Percentiles rank a stretch among this genome's conserved stretches.
Conservation (phyloP, 768 basidiomycete genomes). For the Trametes cubensis region DNA sequence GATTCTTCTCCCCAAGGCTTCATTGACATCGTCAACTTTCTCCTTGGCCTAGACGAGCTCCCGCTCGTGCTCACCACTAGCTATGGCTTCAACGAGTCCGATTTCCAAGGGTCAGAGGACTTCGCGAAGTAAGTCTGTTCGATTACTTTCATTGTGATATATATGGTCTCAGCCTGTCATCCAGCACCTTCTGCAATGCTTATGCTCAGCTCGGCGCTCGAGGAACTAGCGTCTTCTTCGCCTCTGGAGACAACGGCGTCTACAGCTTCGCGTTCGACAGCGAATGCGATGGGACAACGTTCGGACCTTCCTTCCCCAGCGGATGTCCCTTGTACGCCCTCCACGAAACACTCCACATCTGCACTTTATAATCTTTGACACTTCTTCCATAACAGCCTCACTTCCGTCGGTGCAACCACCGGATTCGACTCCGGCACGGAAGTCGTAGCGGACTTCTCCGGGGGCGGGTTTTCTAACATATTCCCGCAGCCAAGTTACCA, state of each 20-base stretch:
- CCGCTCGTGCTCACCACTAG: slow-evolving; percentile 40
- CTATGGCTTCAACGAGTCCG: slow-evolving; percentile 38
- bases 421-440: slow-evolving; percentile 27
- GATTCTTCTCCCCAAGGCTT: slow-evolving; percentile 38
- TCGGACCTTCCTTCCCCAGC: slow-evolving; percentile 40
- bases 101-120: slow-evolving; percentile 19
- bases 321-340: slow-evolving; percentile 37
- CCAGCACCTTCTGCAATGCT: slow-evolving; percentile 37
- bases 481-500: slow-evolving; percentile 32
- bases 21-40: slow-evolving; percentile 37
- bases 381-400: slow-evolving; percentile 19
- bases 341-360: neutral
- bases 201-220: slow-evolving; percentile 39
- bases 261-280: slow-evolving; percentile 29
- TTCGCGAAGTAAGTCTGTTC: slow-evolving; percentile 32
- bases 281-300: slow-evolving; percentile 45
- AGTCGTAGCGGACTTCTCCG: slow-evolving; percentile 27
- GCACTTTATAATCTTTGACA: neutral
- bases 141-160: no score
- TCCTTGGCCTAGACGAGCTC: slow-evolving; percentile 28
- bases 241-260: slow-evolving; percentile 42
- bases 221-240: slow-evolving; percentile 39
- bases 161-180: neutral
- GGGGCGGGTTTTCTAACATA: slow-evolving; percentile 34
- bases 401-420: slow-evolving; percentile 30